Evolutionary conservation across 805 yeast genomes (phyloP).

Genomic region (Ogataea populi-albae): DNA sequence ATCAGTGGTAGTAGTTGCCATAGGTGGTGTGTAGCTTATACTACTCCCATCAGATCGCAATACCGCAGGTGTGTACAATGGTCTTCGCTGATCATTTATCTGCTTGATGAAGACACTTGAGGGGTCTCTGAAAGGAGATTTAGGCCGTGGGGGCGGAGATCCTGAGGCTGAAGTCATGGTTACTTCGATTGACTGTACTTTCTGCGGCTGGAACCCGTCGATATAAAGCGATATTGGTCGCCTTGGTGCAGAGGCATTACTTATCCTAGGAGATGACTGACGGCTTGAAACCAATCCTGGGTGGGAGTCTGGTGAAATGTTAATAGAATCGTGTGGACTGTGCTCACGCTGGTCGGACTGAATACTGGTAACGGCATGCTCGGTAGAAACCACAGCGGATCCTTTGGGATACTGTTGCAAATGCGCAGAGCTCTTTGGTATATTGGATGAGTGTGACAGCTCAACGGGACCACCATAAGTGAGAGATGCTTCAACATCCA

Average conservation of each 20-base stretch:
- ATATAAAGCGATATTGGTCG: slow-evolving; percentile 14
- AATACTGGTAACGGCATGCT: too few relatives aligned
- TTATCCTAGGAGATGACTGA: slow-evolving; percentile 4
- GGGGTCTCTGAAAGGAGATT: slow-evolving; percentile 31
- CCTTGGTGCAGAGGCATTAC: slow-evolving; percentile 4
- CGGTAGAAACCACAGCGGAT: slow-evolving; percentile 1
- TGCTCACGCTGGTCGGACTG: too few relatives aligned
- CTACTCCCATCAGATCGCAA: slow-evolving; percentile 41
- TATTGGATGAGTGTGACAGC: not conserved
- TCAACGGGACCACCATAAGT: not conserved
- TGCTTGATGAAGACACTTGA: slow-evolving; percentile 52
- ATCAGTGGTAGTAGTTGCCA: slow-evolving; percentile 9
- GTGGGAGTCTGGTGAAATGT: not conserved
- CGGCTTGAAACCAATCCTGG: too few relatives aligned
- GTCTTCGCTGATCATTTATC: slow-evolving; percentile 76
- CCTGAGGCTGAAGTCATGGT: slow-evolving; percentile 4
- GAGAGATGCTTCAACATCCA: not conserved
- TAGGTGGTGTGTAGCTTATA: slow-evolving; percentile 6
- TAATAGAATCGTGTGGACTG: too few relatives aligned
- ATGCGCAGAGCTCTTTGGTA: too few relatives aligned
- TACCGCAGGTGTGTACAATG: slow-evolving; percentile 89
- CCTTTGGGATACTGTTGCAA: not conserved
- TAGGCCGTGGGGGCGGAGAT: slow-evolving; percentile 22
- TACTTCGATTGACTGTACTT: slow-evolving; percentile 1
- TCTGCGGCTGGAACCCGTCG: slow-evolving; percentile 7